Conservation (phyloP, 495 filamentous ascomycete genomes). For the Xylaria grammica region DNA sequence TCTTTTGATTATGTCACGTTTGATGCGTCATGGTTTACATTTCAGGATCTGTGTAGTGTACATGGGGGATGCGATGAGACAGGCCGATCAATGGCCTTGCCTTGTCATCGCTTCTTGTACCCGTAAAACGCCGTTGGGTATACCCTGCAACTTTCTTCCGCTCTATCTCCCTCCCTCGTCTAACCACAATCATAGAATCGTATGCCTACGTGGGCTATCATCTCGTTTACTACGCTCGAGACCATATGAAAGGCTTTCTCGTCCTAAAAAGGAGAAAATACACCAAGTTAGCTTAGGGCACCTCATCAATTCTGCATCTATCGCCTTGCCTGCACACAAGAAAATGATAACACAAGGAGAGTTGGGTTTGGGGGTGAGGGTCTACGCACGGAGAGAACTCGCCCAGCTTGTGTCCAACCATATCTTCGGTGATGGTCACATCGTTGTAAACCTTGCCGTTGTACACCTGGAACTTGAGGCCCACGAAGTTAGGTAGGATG, state of each 20-base stretch:
- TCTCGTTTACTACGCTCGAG: slow-evolving; percentile 75
- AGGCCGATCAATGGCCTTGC: not conserved
- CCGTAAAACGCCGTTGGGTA: slow-evolving; percentile 3
- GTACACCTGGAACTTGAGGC: slow-evolving; percentile 88
- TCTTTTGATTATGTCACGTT: not conserved
- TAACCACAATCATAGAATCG: not conserved
- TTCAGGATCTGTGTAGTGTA: slow-evolving; percentile 5
- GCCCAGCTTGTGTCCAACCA: slow-evolving; percentile 97
- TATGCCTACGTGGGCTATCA: slow-evolving; percentile 47
- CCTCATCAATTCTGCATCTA: not conserved
- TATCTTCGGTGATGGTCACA: slow-evolving; percentile 89
- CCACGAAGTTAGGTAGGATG: slow-evolving; percentile 95
- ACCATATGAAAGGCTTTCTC: slow-evolving; percentile 78
- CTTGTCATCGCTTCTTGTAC: slow-evolving; percentile 9
- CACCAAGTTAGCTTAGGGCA: slow-evolving; percentile 10
- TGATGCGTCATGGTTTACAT: slow-evolving; percentile 4
- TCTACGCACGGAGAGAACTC: slow-evolving; percentile 86
- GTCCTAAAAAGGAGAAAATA: slow-evolving; percentile 61
- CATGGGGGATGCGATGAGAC: slow-evolving; percentile 1
- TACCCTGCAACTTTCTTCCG: not conserved
- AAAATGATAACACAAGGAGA: not conserved
- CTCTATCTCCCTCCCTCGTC: too few relatives aligned
- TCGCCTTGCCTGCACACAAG: not conserved
- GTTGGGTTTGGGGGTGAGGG: not conserved
- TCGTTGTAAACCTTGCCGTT: slow-evolving; percentile 95